Evolutionary conservation across 345 rosid species (phyloP), one percentile per base, ranked within the genome.

Genomic region (Sonneratia alba): DNA sequence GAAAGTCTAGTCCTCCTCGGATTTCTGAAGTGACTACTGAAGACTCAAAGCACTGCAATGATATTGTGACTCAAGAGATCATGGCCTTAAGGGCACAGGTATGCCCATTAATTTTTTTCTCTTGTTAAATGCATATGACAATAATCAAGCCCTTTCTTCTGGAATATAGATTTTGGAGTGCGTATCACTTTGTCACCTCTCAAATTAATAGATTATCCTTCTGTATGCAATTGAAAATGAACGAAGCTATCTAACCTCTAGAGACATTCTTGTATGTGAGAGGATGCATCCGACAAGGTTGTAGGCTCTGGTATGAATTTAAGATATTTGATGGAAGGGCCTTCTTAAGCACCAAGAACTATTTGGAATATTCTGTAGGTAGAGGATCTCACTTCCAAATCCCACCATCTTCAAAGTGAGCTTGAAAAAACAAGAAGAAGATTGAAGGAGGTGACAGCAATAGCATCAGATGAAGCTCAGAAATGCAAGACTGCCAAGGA

Each of bases 401-500:
- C 86, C 15, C 79, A 84, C 62, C 68, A 73, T 68, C 94, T 91
- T 79, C 92, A 91, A 86, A 86, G 84, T 68, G 94, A 91, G 77
- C 91, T 93, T 64, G 88, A 83, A 64, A 91, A 80, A 78, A 86
- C 89, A 34, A 75, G 83, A 12, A 87, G 72, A 55, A 87, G 87
- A 71, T 77, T 93, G 75, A 88, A 83, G 81, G 84, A 87, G 56
- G 92, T 88, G 45, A 84, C 92, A 70, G 89, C 83, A 73, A 83
- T 87, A 72, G 96, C 93, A 67, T 82, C 86, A 75, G 89, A 87
- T 80, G 98, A 93, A 86, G 98, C 90, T 79, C 89, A 84, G 72
- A 93, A 88, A 77, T 87, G 90, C 85, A 88, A 79, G 79, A 82
- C 96, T 19, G 97, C 97, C 6, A 91, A 87, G 70, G 98, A 88